Conservation (phyloP, 768 basidiomycete species). For the Boletus rufocinnamomeus region DNA sequence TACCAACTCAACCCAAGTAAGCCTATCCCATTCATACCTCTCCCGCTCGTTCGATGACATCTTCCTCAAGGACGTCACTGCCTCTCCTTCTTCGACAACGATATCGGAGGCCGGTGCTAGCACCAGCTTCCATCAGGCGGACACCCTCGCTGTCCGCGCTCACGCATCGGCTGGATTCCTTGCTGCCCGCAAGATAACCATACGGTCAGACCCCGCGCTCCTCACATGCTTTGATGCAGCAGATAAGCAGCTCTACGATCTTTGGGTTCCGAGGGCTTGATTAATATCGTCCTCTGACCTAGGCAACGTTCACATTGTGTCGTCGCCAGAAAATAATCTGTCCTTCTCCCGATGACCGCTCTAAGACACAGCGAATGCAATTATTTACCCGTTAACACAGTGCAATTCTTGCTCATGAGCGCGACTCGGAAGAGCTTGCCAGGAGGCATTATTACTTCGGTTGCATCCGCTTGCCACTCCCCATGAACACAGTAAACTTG, state of each 20-base stretch:
- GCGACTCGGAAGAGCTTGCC: neutral
- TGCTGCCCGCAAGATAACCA: constrained; percentile 41
- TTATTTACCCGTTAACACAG: neutral
- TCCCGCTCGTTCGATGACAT: neutral
- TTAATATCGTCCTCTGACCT: neutral
- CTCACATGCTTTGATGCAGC: constrained; percentile 73
- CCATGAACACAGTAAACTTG: neutral
- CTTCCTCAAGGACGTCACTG: constrained; percentile 16
- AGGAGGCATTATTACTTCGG: neutral
- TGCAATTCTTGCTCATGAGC: neutral
- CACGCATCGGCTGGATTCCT: constrained; percentile 25
- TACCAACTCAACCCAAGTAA: constrained; percentile 17
- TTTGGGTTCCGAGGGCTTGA: constrained; percentile 61
- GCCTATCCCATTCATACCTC: neutral
- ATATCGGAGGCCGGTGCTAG: constrained; percentile 32
- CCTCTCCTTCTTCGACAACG: constrained; percentile 35
- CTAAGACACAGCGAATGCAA: neutral
- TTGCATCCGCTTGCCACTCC: neutral
- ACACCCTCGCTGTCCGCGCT: constrained; percentile 22
- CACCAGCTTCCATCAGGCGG: constrained; percentile 23
- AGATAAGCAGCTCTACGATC: constrained; percentile 75
- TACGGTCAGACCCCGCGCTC: constrained; percentile 67
- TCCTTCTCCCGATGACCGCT: neutral
- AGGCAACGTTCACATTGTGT: neutral
- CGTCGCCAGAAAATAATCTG: neutral